phyloP scores from a whole-genome alignment of 1,284 basidiomycete genomes.

The Coniferiporia sulphurascens region DNA sequence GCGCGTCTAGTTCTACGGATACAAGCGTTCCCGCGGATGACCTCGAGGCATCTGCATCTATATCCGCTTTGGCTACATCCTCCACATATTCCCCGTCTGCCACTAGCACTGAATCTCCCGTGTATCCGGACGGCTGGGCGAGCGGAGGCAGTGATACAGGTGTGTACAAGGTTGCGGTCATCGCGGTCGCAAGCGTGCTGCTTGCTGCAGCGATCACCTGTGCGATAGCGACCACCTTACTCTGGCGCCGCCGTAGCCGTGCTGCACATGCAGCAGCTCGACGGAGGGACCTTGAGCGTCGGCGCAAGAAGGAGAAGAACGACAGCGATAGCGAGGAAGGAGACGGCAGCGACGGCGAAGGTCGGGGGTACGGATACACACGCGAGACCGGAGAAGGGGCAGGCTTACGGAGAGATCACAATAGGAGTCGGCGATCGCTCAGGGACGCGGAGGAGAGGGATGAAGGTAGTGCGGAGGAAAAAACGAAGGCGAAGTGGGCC shows the following conservation, averaged over 20 bases:
- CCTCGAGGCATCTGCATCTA: background rate
- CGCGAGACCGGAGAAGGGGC: slow-evolving; percentile 30
- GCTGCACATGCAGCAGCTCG: slow-evolving; percentile 27
- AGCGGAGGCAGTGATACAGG: slow-evolving; percentile 19
- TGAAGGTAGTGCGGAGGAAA: slow-evolving; percentile 29
- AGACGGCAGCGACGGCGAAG: slow-evolving; percentile 38
- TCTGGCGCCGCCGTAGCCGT: slow-evolving; percentile 44
- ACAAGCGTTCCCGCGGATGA: background rate
- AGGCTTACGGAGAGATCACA: slow-evolving; percentile 24
- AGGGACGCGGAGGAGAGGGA: slow-evolving; percentile 31
- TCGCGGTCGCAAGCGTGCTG: slow-evolving; percentile 54
- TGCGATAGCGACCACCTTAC: slow-evolving; percentile 50
- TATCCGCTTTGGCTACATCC: background rate
- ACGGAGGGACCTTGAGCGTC: slow-evolving; percentile 35
- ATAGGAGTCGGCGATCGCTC: slow-evolving; percentile 34
- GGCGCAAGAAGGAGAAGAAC: slow-evolving; percentile 24
- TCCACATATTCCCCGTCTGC: no score
- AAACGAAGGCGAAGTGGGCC: slow-evolving; percentile 51
- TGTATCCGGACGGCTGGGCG: slow-evolving; percentile 57
- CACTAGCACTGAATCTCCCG: slow-evolving; percentile 8
- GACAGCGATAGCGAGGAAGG: slow-evolving; percentile 21
- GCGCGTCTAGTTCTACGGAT: background rate
- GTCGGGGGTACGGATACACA: slow-evolving; percentile 41
- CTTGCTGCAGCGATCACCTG: slow-evolving; percentile 52
- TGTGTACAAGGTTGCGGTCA: slow-evolving; percentile 35